Evolutionary conservation across 768 basidiomycete species (phyloP).

Genomic region (Trametes coccinea): DNA sequence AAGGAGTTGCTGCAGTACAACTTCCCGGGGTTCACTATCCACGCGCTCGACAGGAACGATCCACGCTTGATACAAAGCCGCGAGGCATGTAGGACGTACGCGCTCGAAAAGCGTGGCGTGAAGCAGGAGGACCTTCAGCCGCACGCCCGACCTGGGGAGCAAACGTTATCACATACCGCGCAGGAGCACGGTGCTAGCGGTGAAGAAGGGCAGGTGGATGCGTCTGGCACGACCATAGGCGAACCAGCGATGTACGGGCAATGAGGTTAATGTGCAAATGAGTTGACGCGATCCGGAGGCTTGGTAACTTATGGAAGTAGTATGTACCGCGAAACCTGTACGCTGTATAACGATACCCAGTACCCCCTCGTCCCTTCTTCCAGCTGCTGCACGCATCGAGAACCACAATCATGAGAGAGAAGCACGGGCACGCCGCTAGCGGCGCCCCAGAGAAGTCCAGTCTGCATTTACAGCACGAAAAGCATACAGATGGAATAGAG

Average conservation of each 20-base stretch:
- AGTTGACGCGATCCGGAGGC: conserved; percentile 1
- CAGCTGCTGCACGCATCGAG: no score
- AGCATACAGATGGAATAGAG: conserved; percentile 16
- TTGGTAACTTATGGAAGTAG: conserved; percentile 9
- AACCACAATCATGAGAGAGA: not conserved
- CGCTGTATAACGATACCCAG: conserved; percentile 8
- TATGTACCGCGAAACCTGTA: conserved; percentile 15
- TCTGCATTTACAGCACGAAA: conserved; percentile 15
- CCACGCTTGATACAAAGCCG: conserved; percentile 55
- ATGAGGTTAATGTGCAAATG: not conserved
- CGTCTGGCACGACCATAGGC: conserved; percentile 1
- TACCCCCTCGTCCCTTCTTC: not conserved
- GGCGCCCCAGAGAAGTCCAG: conserved; percentile 15
- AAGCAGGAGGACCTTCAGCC: conserved; percentile 64
- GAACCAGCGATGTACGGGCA: conserved; percentile 2
- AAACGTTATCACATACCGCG: conserved; percentile 43
- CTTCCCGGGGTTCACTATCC: conserved; percentile 62
- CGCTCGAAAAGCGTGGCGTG: conserved; percentile 58
- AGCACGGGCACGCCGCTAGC: conserved; percentile 3
- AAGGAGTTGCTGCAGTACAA: conserved; percentile 69
- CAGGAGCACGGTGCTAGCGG: not conserved
- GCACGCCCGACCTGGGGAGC: conserved; percentile 53
- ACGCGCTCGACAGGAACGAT: conserved; percentile 57
- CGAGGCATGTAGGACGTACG: conserved; percentile 70
- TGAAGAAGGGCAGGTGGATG: not conserved